Percentiles rank a stretch among this genome's conserved stretches.
phyloP scores from a whole-genome alignment of 2,329 filamentous ascomycete species.

The Lachnellula subtilissima region DNA sequence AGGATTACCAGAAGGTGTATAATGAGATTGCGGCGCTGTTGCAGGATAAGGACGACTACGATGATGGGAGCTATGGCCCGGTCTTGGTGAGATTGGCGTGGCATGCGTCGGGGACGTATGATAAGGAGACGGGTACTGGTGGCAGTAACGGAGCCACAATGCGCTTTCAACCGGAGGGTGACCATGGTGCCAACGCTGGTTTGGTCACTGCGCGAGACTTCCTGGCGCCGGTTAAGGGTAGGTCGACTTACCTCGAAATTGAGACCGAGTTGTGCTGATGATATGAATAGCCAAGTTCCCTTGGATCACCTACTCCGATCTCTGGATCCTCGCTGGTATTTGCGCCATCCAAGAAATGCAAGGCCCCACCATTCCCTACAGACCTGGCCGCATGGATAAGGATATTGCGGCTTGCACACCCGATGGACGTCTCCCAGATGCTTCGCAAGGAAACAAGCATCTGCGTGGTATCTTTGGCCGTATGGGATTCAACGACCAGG shows the following conservation, averaged over 20 bases:
- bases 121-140: conserved; percentile 80
- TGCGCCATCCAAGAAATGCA: conserved; percentile 92
- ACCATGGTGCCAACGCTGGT: conserved; percentile 92
- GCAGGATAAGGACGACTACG: conserved; percentile 89
- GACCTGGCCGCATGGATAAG: conserved; percentile 76
- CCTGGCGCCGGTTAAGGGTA: conserved; percentile 83
- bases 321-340: conserved; percentile 89
- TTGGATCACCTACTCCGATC: conserved; percentile 94
- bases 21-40: conserved; percentile 74
- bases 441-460: conserved; percentile 70
- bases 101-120: conserved; percentile 91
- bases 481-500: conserved; percentile 97
- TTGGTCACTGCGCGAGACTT: conserved; percentile 84
- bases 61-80: conserved; percentile 93
- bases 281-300: conserved; percentile 63
- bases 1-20: conserved; percentile 95
- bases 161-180: conserved; percentile 84
- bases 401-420: conserved; percentile 85
- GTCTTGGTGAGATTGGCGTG: conserved; percentile 87
- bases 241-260: conserved; percentile 27
- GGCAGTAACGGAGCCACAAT: conserved; percentile 96
- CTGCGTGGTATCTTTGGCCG: conserved; percentile 88
- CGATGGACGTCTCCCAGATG: conserved; percentile 86
- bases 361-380: conserved; percentile 80
- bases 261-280: conserved; percentile 14